Evolutionary conservation across 768 basidiomycete genomes (phyloP), one percentile per base, ranked within the genome.

Genomic region (Leccinum rimulosum): DNA sequence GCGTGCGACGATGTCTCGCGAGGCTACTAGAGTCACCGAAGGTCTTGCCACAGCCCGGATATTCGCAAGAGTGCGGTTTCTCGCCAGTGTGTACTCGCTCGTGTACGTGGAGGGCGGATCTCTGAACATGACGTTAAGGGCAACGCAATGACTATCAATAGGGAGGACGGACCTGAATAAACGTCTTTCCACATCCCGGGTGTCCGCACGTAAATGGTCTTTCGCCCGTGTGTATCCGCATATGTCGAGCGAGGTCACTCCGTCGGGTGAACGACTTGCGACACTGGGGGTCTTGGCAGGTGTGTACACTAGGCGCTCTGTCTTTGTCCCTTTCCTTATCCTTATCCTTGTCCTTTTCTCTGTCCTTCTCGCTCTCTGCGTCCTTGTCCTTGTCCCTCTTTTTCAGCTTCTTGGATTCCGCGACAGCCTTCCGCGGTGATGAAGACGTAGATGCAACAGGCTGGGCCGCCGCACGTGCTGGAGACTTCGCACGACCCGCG

Each of bases 11-110:
- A 77, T 96, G 94, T 61, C 94, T 85, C 52, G 94, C 93, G 49
- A 96, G 82, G 75, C 89, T 91, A 67, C 92, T 93, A 4, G 93
- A 95, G 70, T 96, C 93, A 50, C 90, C 86, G 75, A 95, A 96
- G 1, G 89, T 90, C 77, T 90, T 93, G 52, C 82, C 83, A 73
- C 93, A 96, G 8, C 85, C 89, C 3, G 89, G 89, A 71, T 93
- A 93, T 76, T 93, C 91, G 76, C 94, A 96, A 52, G 80, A 83
- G 71, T 96, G 94, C 10, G 94, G 94, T 66, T 93, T 91, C 76
- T 96, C 94, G 40, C 94, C 94, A 5, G 94, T 95, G 70, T 96
- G 94, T 3, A 93, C 91, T 19, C 94, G 86, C 53, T 82, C 79
- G 71, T 96, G 94, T 2, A 96, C 93, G 61, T 91, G 91, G 58